A percentile compares a stretch with the other conserved stretches of the same genome.
Evolutionary conservation across 352 stramenopile species (phyloP).

Genomic region (Phytophthora citricola): DNA sequence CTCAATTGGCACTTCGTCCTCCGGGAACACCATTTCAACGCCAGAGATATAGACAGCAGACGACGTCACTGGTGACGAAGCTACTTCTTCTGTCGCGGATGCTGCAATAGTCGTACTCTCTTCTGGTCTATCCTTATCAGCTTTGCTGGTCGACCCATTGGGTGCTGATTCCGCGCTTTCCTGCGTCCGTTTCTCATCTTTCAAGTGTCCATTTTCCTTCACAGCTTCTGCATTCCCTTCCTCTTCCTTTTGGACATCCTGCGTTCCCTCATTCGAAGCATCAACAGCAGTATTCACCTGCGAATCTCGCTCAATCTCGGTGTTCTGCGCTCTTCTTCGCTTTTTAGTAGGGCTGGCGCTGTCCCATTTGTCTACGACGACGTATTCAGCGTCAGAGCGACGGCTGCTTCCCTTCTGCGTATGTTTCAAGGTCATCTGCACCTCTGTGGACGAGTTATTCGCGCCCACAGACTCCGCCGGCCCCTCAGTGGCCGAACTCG

Average conservation of each 20-base stretch:
- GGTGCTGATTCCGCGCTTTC: background rate
- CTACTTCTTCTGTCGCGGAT: constrained; percentile 1
- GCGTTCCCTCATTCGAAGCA: background rate
- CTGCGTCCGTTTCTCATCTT: constrained; percentile 16
- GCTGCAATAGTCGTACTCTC: background rate
- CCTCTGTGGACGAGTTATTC: constrained; percentile 5
- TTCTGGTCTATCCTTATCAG: constrained; percentile 7
- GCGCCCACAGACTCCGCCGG: background rate
- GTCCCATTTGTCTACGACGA: constrained; percentile 13
- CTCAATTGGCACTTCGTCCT: constrained; percentile 43
- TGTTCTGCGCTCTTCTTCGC: constrained; percentile 12
- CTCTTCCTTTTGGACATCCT: constrained; percentile 5
- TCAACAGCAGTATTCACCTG: background rate
- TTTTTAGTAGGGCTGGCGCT: constrained; percentile 15
- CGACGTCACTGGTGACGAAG: constrained; percentile 7
- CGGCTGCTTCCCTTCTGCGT: background rate
- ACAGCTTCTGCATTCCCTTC: constrained; percentile 5
- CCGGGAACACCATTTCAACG: constrained; percentile 37
- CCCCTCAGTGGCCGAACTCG: constrained; percentile 4
- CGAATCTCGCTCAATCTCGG: constrained; percentile 1
- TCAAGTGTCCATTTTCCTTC: constrained; percentile 12
- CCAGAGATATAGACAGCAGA: constrained; percentile 23
- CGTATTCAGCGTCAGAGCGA: constrained; percentile 12
- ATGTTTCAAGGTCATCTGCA: background rate
- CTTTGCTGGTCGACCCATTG: constrained; percentile 3